Base-by-base conservation (phyloP, 768 basidiomycete species). In the Tricholoma furcatifolium region DNA sequence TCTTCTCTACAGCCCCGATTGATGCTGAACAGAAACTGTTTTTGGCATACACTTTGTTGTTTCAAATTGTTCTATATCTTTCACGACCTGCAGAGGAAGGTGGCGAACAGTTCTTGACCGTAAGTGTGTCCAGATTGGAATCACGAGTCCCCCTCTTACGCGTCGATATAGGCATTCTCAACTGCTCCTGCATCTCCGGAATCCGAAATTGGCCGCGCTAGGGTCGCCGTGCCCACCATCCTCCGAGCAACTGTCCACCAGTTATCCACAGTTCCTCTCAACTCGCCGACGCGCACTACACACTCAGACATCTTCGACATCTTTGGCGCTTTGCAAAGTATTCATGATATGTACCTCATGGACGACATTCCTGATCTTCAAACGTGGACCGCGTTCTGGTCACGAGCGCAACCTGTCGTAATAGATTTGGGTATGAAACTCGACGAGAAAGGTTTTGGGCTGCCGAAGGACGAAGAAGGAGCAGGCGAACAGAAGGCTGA, bases 51-150 rank as follows among this genome's bases (percentile, higher is more conserved):
- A 59, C 59, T 2, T 48, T 67, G 12, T 44, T 67, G 5, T 60
- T 65, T 51, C 65, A 64, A 56, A 62, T 66, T 8, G 57, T 65
- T 20, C 27, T 66, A 9, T 67, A 66, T 44, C 59, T 67, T 17
- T 57, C 56, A 35, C 58, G 64, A 9, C 59, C 64, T 27, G 4
- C 27, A 3, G 27, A 27, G 11, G 47, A 52, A 15, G 54, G 55
- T 35, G 58, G 59, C 2, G 56, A 60, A 39, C 62, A 63, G 18
- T 63, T 59, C 42, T 45, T 65, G 8, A 38, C 54, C 38, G 66
- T 63, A 31, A 54, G 64, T 60, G 10, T 15, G n/a, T n/a, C n/a
- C n/a, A n/a, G n/a, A n/a, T n/a, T 39, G 18, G 2, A 36, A 14
- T 38, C 21, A 17, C 35, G 23, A 15, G 21, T 20, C 50, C 9